Evolutionary conservation across 2,329 filamentous ascomycete genomes (phyloP).

Genomic region (Chrysosphaeria jannelii): DNA sequence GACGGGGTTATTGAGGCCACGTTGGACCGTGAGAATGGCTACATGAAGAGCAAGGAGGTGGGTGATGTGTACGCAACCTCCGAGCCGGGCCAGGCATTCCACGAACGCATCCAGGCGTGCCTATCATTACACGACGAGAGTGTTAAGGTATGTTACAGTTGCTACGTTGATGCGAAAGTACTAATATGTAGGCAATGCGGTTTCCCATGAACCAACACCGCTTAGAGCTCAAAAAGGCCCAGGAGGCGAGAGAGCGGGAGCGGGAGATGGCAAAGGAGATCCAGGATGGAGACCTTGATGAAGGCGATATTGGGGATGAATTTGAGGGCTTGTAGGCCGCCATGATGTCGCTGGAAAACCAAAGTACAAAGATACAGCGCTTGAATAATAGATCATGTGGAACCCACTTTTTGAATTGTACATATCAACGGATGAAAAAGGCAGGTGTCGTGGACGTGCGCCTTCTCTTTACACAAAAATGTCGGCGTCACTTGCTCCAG

Average conservation of each 20-base stretch:
- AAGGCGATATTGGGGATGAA: slow-evolving; percentile 82
- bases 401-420: too few relatives aligned
- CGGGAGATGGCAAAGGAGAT: slow-evolving; percentile 97
- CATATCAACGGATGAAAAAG: too few relatives aligned
- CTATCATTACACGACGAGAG: slow-evolving; percentile 86
- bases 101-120: slow-evolving; percentile 82
- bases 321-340: slow-evolving; percentile 83
- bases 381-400: too few relatives aligned
- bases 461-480: slow-evolving; percentile 14
- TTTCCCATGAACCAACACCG: slow-evolving; percentile 99
- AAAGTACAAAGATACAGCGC: too few relatives aligned
- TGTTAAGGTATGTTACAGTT: slow-evolving; percentile 47
- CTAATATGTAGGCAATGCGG: slow-evolving; percentile 51
- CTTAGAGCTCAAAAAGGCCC: slow-evolving; percentile 86
- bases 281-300: slow-evolving; percentile 85
- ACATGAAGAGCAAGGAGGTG: slow-evolving; percentile 95
- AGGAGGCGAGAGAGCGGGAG: slow-evolving; percentile 91
- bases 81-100: slow-evolving; percentile 90
- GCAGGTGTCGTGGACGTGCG: too few relatives aligned
- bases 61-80: slow-evolving; percentile 88
- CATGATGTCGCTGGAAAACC: too few relatives aligned
- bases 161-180: slow-evolving; percentile 1
- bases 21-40: slow-evolving; percentile 76
- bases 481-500: slow-evolving; percentile 81
- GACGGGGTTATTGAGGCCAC: slow-evolving; percentile 93